Conservation (phyloP, 2,329 filamentous ascomycete species). For the Penicillium aurantiogriseum region DNA sequence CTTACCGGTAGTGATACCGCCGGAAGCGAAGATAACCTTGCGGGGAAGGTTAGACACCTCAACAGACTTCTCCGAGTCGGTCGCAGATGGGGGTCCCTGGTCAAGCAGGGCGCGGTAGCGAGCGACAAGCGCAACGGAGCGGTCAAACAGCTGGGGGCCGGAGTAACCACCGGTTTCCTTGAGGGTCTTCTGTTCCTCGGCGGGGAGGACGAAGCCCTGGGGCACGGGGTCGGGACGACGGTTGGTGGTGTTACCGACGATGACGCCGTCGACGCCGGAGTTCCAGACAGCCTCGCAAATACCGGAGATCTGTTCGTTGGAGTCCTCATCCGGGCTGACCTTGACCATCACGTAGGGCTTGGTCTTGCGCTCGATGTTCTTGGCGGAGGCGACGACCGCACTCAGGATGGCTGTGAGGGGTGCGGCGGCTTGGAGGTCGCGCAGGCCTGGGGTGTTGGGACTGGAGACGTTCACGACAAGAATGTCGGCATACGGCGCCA, state of each 20-base stretch:
- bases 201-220: constrained; percentile 61
- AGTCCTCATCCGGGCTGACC: constrained; percentile 92
- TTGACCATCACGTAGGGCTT: constrained; percentile 94
- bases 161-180: constrained; percentile 84
- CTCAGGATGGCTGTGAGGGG: constrained; percentile 77
- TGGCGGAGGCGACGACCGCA: constrained; percentile 78
- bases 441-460: constrained; percentile 89
- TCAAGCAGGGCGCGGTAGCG: constrained; percentile 73
- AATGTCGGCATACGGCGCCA: constrained; percentile 88
- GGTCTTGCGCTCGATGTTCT: constrained; percentile 64
- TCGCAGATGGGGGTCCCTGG: constrained; percentile 38
- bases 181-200: constrained; percentile 65
- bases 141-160: constrained; percentile 81
- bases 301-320: constrained; percentile 76
- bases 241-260: constrained; percentile 97
- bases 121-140: constrained; percentile 73
- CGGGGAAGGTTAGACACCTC: constrained; percentile 21
- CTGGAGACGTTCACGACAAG: constrained; percentile 98
- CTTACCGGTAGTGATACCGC: constrained; percentile 84
- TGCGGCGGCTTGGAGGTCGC: constrained; percentile 79
- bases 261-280: constrained; percentile 89
- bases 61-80: constrained; percentile 20
- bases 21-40: constrained; percentile 90
- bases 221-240: constrained; percentile 70
- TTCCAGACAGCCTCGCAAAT: constrained; percentile 82